Conservation (phyloP, 2,329 filamentous ascomycete genomes). For the Calonectria pauciramosa region DNA sequence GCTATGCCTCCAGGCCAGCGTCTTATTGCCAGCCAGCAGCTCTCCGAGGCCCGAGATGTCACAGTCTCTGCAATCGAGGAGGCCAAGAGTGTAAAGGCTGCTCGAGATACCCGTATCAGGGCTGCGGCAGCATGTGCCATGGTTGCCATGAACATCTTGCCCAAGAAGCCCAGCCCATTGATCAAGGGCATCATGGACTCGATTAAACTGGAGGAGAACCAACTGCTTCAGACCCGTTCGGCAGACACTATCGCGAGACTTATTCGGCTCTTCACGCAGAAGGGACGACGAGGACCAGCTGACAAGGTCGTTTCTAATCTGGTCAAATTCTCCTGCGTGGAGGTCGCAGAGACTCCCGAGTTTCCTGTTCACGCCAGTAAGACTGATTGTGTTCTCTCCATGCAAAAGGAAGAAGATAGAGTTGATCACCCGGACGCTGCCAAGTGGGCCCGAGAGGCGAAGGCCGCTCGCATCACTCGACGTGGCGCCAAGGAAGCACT, state of each 20-base stretch:
- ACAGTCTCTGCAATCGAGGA: conserved; percentile 82
- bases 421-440: conserved; percentile 92
- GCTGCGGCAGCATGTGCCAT: conserved; percentile 89
- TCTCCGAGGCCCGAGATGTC: conserved; percentile 82
- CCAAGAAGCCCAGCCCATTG: conserved; percentile 92
- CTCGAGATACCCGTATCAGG: conserved; percentile 87
- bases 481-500: conserved; percentile 95
- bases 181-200: conserved; percentile 99
- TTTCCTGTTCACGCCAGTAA: conserved; percentile 87
- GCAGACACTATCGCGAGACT: conserved; percentile 87
- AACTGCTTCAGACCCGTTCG: conserved; percentile 88
- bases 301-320: conserved; percentile 97
- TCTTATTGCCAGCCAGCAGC: conserved; percentile 82
- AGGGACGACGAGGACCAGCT: conserved; percentile 85
- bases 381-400: conserved; percentile 86
- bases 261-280: conserved; percentile 86
- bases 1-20: conserved; percentile 89
- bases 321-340: conserved; percentile 97
- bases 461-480: conserved; percentile 88
- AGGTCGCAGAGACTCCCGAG: conserved; percentile 97
- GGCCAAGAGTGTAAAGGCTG: conserved; percentile 82
- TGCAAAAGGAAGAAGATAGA: conserved; percentile 97
- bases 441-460: conserved; percentile 91
- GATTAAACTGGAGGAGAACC: conserved; percentile 93
- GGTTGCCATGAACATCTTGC: conserved; percentile 87